Conservation (phyloP, 257 asterid species). For the Nicotiana noctiflora region DNA sequence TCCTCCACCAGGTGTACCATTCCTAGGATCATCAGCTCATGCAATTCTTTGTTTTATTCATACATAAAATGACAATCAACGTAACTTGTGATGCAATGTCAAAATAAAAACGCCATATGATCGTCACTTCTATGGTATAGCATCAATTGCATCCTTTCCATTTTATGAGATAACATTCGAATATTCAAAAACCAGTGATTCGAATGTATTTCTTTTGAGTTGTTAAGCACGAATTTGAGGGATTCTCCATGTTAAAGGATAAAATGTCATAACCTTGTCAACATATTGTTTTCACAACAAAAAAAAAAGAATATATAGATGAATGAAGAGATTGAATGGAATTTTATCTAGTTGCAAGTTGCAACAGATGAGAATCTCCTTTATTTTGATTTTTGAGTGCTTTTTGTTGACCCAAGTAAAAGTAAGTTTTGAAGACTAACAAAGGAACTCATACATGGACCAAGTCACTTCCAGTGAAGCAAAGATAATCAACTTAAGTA, state of each 20-base stretch:
- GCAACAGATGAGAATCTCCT: neutral
- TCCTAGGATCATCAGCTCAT: neutral
- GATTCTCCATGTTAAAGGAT: conserved; percentile 2
- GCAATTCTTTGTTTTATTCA: neutral
- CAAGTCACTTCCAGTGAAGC: too few relatives aligned
- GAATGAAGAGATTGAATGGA: neutral
- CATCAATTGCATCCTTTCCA: neutral
- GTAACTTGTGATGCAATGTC: neutral
- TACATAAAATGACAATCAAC: neutral
- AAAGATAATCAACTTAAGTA: too few relatives aligned
- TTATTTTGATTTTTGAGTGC: too few relatives aligned
- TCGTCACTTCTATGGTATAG: neutral
- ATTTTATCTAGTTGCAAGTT: neutral
- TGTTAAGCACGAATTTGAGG: conserved; percentile 9
- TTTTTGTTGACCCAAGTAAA: too few relatives aligned
- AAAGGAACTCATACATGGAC: too few relatives aligned
- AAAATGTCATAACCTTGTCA: conserved; percentile 4
- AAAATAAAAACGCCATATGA: neutral
- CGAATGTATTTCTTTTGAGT: conserved; percentile 8
- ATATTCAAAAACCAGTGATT: conserved; percentile 9
- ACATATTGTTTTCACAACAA: neutral
- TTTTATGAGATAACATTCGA: neutral
- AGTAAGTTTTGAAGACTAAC: too few relatives aligned
- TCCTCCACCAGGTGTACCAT: neutral
- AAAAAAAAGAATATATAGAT: neutral